Evolutionary conservation across 164 flowering plant species (phyloP).

Genomic region (Akebia trifoliata): DNA sequence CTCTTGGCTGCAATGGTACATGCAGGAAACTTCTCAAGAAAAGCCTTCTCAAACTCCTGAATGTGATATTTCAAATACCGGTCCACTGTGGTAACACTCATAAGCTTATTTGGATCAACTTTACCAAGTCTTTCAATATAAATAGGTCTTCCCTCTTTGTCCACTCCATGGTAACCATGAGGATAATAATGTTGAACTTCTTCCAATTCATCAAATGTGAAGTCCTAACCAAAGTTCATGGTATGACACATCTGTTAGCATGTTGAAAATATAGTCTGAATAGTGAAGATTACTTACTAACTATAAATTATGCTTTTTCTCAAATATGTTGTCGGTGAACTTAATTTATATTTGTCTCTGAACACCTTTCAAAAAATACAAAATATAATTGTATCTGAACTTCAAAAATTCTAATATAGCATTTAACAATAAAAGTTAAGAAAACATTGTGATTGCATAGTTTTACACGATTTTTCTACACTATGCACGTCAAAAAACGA

Average conservation of each 20-base stretch:
- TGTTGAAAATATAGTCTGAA: background rate
- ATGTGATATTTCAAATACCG: slow-evolving; percentile 50
- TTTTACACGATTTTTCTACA: too few species aligned
- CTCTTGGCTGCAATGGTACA: slow-evolving; percentile 72
- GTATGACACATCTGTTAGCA: background rate
- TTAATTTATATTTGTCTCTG: background rate
- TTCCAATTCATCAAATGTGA: slow-evolving; percentile 17
- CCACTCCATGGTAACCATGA: slow-evolving; percentile 30
- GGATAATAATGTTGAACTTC: slow-evolving; percentile 24
- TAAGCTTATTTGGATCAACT: slow-evolving; percentile 20
- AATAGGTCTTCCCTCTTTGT: slow-evolving; percentile 27
- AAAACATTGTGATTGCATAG: too few species aligned
- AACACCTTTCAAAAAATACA: background rate
- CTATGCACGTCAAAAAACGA: too few species aligned
- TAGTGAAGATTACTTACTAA: background rate
- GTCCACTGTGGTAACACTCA: slow-evolving; percentile 19
- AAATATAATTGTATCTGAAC: too few species aligned
- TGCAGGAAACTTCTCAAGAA: slow-evolving; percentile 74
- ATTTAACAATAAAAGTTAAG: background rate
- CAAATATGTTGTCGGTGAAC: background rate
- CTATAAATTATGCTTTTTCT: background rate
- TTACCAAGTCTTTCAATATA: slow-evolving; percentile 25
- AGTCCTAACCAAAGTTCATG: slow-evolving; percentile 18
- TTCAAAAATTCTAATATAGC: background rate
- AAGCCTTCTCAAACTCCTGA: slow-evolving; percentile 80